Evolutionary conservation across 2,329 filamentous ascomycete species (phyloP).

Genomic region (Cladophialophora immunda): DNA sequence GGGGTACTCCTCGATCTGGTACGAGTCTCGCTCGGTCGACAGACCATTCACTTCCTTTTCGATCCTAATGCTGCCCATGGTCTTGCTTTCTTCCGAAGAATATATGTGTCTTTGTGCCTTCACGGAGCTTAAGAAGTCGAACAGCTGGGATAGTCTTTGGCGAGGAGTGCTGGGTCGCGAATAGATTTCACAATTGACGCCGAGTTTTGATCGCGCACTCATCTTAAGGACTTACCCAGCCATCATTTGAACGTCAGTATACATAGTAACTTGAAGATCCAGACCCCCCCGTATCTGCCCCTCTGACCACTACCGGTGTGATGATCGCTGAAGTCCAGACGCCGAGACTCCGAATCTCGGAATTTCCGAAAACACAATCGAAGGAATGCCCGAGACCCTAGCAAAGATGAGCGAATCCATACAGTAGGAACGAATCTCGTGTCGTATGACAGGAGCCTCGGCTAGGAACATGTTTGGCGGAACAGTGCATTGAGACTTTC

Average conservation of each 20-base stretch:
- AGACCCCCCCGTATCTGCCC: neutral
- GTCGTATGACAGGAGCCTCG: neutral
- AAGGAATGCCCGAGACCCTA: neutral
- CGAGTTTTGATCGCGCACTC: neutral
- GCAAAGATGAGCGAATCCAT: neutral
- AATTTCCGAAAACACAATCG: neutral
- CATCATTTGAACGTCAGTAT: neutral
- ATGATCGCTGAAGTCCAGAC: neutral
- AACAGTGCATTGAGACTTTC: neutral
- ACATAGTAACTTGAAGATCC: neutral
- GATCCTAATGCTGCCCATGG: neutral
- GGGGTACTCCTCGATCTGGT: constrained; percentile 2
- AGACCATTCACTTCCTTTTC: neutral
- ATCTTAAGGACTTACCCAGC: neutral
- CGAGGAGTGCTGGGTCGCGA: neutral
- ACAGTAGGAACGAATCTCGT: neutral
- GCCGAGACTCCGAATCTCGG: neutral
- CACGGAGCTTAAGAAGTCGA: neutral
- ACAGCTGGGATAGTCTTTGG: neutral
- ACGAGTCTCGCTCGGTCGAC: neutral
- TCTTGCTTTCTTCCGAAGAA: neutral
- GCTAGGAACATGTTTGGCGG: neutral
- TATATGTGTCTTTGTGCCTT: neutral
- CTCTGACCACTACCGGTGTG: neutral
- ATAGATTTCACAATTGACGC: too few relatives aligned